Conservation (phyloP, 805 yeast genomes). For the Kodamaea leandrae region DNA sequence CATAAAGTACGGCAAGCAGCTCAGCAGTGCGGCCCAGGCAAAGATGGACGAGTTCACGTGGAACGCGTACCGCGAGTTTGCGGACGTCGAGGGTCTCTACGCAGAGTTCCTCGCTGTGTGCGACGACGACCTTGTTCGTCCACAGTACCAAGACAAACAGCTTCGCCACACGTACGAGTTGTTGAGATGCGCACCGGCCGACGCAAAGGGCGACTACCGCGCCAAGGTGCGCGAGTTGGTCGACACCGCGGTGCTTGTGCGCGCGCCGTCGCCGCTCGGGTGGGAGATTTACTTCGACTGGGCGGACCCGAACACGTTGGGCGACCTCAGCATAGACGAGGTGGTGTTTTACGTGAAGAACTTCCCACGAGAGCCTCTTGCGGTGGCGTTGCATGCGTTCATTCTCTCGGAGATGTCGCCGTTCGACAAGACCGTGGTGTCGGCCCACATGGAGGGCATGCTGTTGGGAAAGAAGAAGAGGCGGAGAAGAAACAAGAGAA, state of each 20-base stretch:
- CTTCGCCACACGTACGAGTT: conserved; percentile 56
- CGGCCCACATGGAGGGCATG: background rate
- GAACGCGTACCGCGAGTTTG: conserved; percentile 44
- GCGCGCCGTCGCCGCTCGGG: conserved; percentile 54
- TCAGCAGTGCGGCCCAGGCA: conserved; percentile 39
- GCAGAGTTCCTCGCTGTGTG: conserved; percentile 52
- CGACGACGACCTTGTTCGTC: conserved; percentile 61
- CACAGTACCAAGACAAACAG: conserved; percentile 55
- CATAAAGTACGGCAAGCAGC: conserved; percentile 44
- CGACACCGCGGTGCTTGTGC: conserved; percentile 70
- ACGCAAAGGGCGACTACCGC: conserved; percentile 23
- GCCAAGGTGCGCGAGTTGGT: conserved; percentile 52
- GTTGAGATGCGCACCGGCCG: conserved; percentile 55
- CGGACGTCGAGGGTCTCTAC: conserved; percentile 55
- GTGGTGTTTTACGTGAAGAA: conserved; percentile 51
- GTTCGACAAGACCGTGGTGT: conserved; percentile 36
- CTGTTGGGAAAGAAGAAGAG: conserved; percentile 10
- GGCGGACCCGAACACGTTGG: conserved; percentile 54
- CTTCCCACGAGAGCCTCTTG: conserved; percentile 62
- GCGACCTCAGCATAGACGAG: conserved; percentile 44
- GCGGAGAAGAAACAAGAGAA: conserved; percentile 17
- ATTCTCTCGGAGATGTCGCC: conserved; percentile 67
- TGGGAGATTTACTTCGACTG: conserved; percentile 79
- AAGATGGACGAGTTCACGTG: conserved; percentile 41
- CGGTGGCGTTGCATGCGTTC: conserved; percentile 60